Base-by-base conservation (phyloP, 2,329 filamentous ascomycete species). In the Venturia pyrina region DNA sequence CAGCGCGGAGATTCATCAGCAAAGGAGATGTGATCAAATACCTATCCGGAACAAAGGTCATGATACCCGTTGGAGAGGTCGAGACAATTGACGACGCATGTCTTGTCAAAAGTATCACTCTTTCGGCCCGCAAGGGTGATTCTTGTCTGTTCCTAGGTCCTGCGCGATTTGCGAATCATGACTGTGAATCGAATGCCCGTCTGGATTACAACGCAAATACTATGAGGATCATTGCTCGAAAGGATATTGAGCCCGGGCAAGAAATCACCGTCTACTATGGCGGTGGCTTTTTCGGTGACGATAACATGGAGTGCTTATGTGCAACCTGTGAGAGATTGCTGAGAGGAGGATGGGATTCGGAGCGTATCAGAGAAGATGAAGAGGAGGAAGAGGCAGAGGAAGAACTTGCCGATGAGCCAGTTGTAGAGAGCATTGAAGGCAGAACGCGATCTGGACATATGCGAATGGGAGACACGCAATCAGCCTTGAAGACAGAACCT, bases 191-290 rank as follows among this genome's bases (percentile, higher is more conserved):
- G 41, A 99, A 98, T 78, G 93, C 93, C 10, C 86, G 88, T 73
- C 83, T 99, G 57, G 88, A 90, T 70, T 89, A 87, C 44, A 91
- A 92, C 59, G 86, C 88, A 66, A 87, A 93, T 66, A 91, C 91
- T 44, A 97, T 99, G 79, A 90, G 96, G 73, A 93, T 99, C 66
- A 86, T 96, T 62, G 91, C 95, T 2, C 86, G 87, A 43, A 86
- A 87, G 69, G 84, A 93, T 67, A 98, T 99, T 68, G 85, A 89
- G 13, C 81, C 89, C 0, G 95, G 93, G 3, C 93, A 99, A 68
- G 95, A 99, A 75, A 96, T 99, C 67, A 99, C 95, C 0, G 95
- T 99, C 0, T 93, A 89, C 0, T 99, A 99, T 72, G 92, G 93
- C 32, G 92, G 96, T 21, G 92, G 91, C 73, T 99, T 99, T 75